Base-by-base conservation (phyloP, 2,329 filamentous ascomycete genomes). In the Cordyceps cateniannulata region DNA sequence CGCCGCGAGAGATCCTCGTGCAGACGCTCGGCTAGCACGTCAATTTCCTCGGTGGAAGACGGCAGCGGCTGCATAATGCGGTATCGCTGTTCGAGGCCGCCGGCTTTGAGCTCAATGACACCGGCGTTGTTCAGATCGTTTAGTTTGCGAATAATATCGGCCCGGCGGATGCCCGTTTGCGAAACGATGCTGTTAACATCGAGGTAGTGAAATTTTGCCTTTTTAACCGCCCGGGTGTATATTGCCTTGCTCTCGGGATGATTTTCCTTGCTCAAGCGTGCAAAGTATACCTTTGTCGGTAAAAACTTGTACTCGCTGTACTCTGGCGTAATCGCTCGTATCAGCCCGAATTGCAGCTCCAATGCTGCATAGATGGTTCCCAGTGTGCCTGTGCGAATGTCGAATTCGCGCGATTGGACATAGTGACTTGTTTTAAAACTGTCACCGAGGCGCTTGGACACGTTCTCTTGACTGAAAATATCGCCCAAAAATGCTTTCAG, bases 281-380 rank as follows among this genome's bases (percentile, higher is more conserved):
- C 62, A 10, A 68, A 63, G 59, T 80, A 78, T 1, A 55, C 66
- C 0, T 64, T 49, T 3, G 64, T 72, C 14, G 72, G 70, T 50
- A 75, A 75, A 65, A 79, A 87, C 35, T 75, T 76, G 68, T 86
- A 87, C 1, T 76, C 73, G 8, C 76, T 79, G 62, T 86, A 87
- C 45, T 85, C 80, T 0, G 79, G 82, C 0, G 79, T 86, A 20
- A 77, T 80, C 18, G 79, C 83, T 24, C 85, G 77, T 32, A 87
- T 75, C 0, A 86, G 72, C 0, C 74, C 74, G 62, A 84, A 85
- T 3, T 78, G 79, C 5, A 87, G 73, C 66, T 88, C 85, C 1
- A 88, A 72, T n/a, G 82, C 78, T 0, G 84, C 82, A 56, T 85
- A 84, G 18, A 87, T 77, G 55, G 82, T 80, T 44, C 73, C 72